Evolutionary conservation across 2,329 filamentous ascomycete genomes (phyloP), one percentile per base, ranked within the genome.

Genomic region (Graphium sp.): DNA sequence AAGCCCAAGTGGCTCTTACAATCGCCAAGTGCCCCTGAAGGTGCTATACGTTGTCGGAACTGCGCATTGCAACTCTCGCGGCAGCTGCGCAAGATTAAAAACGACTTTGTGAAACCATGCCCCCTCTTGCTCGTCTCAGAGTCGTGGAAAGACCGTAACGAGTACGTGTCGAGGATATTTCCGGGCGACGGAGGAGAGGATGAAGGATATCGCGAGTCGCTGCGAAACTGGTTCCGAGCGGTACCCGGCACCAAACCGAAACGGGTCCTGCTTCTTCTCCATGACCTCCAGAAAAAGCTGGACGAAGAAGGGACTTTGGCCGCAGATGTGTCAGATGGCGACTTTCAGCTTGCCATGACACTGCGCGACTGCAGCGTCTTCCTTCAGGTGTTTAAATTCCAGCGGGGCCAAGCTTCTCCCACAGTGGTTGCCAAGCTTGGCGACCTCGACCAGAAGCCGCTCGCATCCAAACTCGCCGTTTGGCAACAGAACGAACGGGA

Each of bases 1-100:
- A 89, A 89, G 46, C 80, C 81, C 10, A 89, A 89, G 50, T 89
- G 81, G 81, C 64, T 89, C 16, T 54, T 62, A 7, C 79, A 84
- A 46, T 85, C 79, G 3, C 78, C 74, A 4, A 72, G 68, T 21
- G 79, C 80, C 0, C 81, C 80, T 2, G 16, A 44, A 0, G 49
- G 53, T 17, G 66, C 77, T 22, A 63, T 57, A 28, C 61, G 77
- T 28, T 89, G 81, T 51, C 70, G 81, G 18, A 83, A 76, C 22
- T 89, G 81, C 46, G 81, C 81, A 21, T 55, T 54, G 25, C 49
- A 56, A 35, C 43, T 57, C 27, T 44, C 45, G 28, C 50, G 49
- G 31, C 44, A 49, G 21, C 31, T 52, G 28, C 42, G 39, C 23
- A 44, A 51, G 30, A 41, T 48, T 9, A 42, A 40, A 18, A 39